Evolutionary conservation across 768 basidiomycete genomes (phyloP).

Genomic region (Grammothele lineata): DNA sequence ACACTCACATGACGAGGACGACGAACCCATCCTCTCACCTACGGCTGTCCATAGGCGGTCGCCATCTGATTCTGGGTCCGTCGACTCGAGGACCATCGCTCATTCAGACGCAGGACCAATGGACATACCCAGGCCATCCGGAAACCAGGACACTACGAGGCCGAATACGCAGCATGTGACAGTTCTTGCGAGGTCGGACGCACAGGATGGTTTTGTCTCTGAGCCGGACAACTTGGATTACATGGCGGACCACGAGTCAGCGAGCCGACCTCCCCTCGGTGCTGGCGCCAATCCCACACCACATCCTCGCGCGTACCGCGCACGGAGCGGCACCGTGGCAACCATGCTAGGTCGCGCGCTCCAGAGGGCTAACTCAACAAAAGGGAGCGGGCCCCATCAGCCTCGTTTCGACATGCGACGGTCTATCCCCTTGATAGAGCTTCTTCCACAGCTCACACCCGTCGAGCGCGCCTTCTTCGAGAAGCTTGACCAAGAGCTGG

Average conservation of each 20-base stretch:
- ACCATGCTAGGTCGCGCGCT: conserved; percentile 4
- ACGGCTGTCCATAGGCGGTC: neutral
- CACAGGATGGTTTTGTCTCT: too few relatives aligned
- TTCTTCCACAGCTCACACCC: conserved; percentile 54
- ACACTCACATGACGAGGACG: neutral
- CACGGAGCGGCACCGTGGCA: conserved; percentile 4
- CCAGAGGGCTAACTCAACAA: conserved; percentile 1
- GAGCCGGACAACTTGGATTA: neutral
- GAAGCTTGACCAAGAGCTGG: conserved; percentile 70
- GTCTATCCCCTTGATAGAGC: conserved; percentile 24
- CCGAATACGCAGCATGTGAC: too few relatives aligned
- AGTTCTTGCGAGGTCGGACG: too few relatives aligned
- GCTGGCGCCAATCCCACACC: too few relatives aligned
- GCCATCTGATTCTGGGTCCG: too few relatives aligned
- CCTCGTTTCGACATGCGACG: conserved; percentile 6
- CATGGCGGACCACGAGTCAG: too few relatives aligned
- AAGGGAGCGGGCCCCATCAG: neutral
- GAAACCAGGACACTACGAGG: too few relatives aligned
- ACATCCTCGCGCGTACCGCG: neutral
- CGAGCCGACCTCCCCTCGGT: too few relatives aligned
- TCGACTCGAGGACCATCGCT: too few relatives aligned
- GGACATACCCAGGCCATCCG: too few relatives aligned
- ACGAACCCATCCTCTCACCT: neutral
- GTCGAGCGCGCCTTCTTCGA: conserved; percentile 72
- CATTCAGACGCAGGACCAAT: too few relatives aligned